Evolutionary conservation across 768 basidiomycete genomes (phyloP), one percentile per base, ranked within the genome.

Genomic region (Calocybe indica): DNA sequence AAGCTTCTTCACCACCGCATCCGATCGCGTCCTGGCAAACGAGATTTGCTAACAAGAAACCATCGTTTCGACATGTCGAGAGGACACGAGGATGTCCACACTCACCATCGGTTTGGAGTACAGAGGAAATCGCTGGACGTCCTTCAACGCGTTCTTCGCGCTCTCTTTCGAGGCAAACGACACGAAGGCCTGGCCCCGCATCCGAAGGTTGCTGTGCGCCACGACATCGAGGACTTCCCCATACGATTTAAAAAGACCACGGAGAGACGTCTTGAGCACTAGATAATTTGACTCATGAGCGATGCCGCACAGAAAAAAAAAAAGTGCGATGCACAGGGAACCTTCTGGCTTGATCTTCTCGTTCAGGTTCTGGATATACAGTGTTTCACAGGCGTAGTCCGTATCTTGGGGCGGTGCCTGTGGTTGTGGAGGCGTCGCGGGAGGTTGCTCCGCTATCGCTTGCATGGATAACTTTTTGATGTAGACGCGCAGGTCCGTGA

Each of bases 161-260:
- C 79, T 78, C 49, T 97, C 92, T 45, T 82, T 73, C 32, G 82
- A 82, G 48, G 76, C 76, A 64, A 99, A 96, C 34, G 90, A 92
- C 34, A 99, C 91, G 62, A 99, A 99, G 3, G 96, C 96, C 69
- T 99, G 96, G 11, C 96, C 96, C 35, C 96, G 79, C 96, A 99
- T 99, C 35, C 96, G 83, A 51, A 99, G 68, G 72, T 96, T 98
- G 45, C 75, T 69, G 65, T 99, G 96, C 7, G 94, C 93, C 13
- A 93, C 88, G n/a, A 99, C 92, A 61, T 95, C 92, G 28, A 97
- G 68, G 12, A 99, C 88, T 52, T 89, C 85, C 9, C 93, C 92
- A 59, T 97, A 99, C 10, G 85, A 78, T 65, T 92, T 92, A 77
- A 99, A 98, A 30, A 99, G 74, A 32, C 86, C 86, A 9, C 80